phyloP scores from a whole-genome alignment of 2,329 filamentous ascomycete species.

The Fusarium kyushuense region DNA sequence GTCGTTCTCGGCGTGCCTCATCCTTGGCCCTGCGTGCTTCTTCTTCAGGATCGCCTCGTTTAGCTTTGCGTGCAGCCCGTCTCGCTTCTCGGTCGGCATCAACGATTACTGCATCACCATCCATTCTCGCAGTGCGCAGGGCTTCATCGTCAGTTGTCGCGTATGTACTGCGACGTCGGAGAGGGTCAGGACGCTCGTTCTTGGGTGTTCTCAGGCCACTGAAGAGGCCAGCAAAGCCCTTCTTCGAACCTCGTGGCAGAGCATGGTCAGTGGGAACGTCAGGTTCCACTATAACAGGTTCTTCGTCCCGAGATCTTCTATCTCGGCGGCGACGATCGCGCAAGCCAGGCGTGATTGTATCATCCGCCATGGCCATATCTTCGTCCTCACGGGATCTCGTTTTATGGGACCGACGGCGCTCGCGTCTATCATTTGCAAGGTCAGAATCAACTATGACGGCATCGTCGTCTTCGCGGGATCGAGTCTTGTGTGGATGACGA shows the following conservation, averaged over 20 bases:
- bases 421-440: slow-evolving; percentile 46
- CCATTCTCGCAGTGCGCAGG: slow-evolving; percentile 60
- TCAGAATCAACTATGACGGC: slow-evolving; percentile 63
- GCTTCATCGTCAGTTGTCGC: slow-evolving; percentile 64
- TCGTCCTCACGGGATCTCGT: slow-evolving; percentile 49
- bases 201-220: slow-evolving; percentile 67
- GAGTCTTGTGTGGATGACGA: slow-evolving; percentile 59
- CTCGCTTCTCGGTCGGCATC: slow-evolving; percentile 72
- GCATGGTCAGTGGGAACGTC: slow-evolving; percentile 51
- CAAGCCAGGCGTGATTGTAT: slow-evolving; percentile 49
- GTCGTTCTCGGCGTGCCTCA: slow-evolving; percentile 67
- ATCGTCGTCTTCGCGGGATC: slow-evolving; percentile 55
- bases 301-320: slow-evolving; percentile 55
- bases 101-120: slow-evolving; percentile 61
- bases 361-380: slow-evolving; percentile 63
- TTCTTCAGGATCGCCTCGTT: slow-evolving; percentile 70
- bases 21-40: slow-evolving; percentile 68
- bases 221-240: slow-evolving; percentile 71
- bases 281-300: slow-evolving; percentile 55
- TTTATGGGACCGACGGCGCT: slow-evolving; percentile 61
- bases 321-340: slow-evolving; percentile 53
- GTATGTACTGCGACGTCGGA: slow-evolving; percentile 63
- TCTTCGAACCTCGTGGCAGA: slow-evolving; percentile 59
- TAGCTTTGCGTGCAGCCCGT: slow-evolving; percentile 71
- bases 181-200: slow-evolving; percentile 53